Evolutionary conservation across 192 early-diverging fungal species (phyloP).

Genomic region (Coemansia sp.): DNA sequence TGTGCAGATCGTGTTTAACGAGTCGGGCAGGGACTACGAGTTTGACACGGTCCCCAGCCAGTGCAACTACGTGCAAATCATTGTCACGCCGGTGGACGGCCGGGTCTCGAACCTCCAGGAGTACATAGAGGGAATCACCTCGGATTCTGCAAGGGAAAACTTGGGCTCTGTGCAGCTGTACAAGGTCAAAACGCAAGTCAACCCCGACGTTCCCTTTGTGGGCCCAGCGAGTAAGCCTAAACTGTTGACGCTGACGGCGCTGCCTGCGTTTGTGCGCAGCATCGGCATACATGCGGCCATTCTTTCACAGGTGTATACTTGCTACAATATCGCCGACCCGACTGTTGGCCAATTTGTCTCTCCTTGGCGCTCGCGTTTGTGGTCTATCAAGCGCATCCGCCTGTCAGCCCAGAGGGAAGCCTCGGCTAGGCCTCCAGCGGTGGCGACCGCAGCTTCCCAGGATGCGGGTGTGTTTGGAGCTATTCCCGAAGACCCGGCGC

Average conservation of each 20-base stretch:
- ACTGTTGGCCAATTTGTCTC: slow-evolving; percentile 74
- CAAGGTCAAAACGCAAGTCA: slow-evolving; percentile 68
- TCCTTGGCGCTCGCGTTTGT: slow-evolving; percentile 86
- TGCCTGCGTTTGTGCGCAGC: slow-evolving; percentile 82
- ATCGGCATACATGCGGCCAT: slow-evolving; percentile 88
- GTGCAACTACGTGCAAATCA: slow-evolving; percentile 96
- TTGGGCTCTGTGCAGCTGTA: slow-evolving; percentile 50
- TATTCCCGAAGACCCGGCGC: slow-evolving; percentile 27
- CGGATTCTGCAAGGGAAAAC: slow-evolving; percentile 6
- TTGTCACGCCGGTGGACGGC: slow-evolving; percentile 84
- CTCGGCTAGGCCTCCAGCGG: not conserved
- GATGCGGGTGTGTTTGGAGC: slow-evolving; percentile 33
- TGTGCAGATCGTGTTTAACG: slow-evolving; percentile 93
- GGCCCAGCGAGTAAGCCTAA: slow-evolving; percentile 82
- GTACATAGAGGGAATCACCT: slow-evolving; percentile 45
- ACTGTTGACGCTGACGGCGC: slow-evolving; percentile 73
- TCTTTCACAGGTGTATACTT: slow-evolving; percentile 83
- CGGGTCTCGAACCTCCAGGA: slow-evolving; percentile 63
- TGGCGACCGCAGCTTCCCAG: not conserved
- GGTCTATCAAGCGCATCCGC: slow-evolving; percentile 84
- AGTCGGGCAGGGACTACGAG: slow-evolving; percentile 77
- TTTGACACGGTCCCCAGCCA: slow-evolving; percentile 92
- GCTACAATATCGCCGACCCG: slow-evolving; percentile 61
- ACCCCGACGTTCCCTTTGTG: slow-evolving; percentile 78
- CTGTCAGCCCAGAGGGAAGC: slow-evolving; percentile 23